These are phyloP conservation scores for Dunaliella primolecta DNA, from an alignment of 139 green algal species.

Conservation along the genomic window DNA sequence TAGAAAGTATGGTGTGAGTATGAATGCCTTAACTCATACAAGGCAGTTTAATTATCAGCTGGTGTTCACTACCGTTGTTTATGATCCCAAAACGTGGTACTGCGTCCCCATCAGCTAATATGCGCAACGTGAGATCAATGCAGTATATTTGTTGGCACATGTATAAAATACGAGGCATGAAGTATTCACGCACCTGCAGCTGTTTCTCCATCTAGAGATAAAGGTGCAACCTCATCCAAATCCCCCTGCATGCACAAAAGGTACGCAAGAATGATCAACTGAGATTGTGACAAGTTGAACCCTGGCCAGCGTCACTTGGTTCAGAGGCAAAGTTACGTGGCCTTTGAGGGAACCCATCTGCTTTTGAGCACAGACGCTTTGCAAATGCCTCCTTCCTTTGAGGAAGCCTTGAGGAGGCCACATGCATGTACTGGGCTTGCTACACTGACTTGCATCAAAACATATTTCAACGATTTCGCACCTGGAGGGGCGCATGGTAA, in stretches of 20 bases:
- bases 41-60: too few species aligned
- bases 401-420: too few species aligned
- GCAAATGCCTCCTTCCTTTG: too few species aligned
- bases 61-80: too few species aligned
- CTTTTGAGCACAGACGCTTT: too few species aligned
- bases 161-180: too few species aligned
- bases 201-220: background rate
- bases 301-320: background rate
- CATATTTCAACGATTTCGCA: background rate
- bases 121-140: too few species aligned
- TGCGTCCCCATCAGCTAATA: too few species aligned
- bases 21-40: too few species aligned
- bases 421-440: background rate
- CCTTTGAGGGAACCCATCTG: background rate
- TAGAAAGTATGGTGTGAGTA: too few species aligned
- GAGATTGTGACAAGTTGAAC: background rate
- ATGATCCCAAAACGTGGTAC: too few species aligned
- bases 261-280: background rate
- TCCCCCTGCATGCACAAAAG: background rate
- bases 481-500: background rate
- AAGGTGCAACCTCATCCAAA: background rate
- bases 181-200: background rate
- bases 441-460: background rate
- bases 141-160: too few species aligned
- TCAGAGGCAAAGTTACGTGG: background rate